Evolutionary conservation across 805 yeast genomes (phyloP).

Genomic region (Candida sithepensis): DNA sequence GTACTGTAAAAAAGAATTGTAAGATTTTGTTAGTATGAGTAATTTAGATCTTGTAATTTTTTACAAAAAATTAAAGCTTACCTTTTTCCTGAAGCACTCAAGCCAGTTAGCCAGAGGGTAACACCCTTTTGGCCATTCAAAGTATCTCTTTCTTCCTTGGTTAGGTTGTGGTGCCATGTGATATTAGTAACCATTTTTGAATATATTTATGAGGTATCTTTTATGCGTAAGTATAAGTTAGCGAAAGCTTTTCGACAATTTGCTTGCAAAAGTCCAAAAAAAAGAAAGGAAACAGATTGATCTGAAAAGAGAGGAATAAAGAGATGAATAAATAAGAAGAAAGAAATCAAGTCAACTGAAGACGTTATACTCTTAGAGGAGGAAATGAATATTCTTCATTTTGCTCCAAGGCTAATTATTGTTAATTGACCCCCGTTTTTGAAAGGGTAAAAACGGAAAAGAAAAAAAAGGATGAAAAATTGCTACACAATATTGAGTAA

Average conservation of each 20-base stretch:
- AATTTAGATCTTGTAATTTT: no score
- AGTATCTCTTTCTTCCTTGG: constrained; percentile 72
- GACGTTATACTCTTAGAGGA: no score
- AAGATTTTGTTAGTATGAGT: background rate
- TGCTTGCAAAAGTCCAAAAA: background rate
- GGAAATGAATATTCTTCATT: background rate
- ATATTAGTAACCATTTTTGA: constrained; percentile 83
- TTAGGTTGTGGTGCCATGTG: constrained; percentile 92
- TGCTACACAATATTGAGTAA: background rate
- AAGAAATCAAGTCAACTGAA: no score
- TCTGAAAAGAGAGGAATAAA: background rate
- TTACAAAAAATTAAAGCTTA: no score
- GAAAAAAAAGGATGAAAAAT: background rate
- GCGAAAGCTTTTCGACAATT: background rate
- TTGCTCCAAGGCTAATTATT: no score
- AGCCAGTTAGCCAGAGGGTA: constrained; percentile 93
- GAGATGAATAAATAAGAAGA: no score
- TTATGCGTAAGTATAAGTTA: background rate
- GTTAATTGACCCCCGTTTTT: background rate
- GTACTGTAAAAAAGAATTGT: constrained; percentile 35
- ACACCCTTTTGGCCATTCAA: constrained; percentile 80
- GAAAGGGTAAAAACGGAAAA: background rate
- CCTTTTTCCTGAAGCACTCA: constrained; percentile 88
- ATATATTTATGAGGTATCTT: background rate
- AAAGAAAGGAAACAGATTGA: background rate